phyloP scores from a whole-genome alignment of 2,329 filamentous ascomycete genomes.

The Trichophyton mentagrophytes region DNA sequence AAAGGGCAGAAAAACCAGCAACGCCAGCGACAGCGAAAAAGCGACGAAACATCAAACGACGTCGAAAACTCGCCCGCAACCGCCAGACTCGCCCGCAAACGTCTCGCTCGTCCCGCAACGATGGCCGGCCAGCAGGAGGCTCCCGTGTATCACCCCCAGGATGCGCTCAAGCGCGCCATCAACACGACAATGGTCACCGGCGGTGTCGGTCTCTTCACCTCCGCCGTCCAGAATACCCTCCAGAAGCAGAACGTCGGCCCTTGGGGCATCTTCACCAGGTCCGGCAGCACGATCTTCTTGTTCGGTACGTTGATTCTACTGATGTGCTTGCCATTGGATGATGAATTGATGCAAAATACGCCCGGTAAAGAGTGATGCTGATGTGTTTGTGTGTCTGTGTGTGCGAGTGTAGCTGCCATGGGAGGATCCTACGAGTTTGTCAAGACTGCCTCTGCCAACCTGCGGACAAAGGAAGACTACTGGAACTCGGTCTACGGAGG shows the following conservation, averaged over 20 bases:
- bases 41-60: background rate
- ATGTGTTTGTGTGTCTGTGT: background rate
- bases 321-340: background rate
- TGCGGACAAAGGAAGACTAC: conserved; percentile 70
- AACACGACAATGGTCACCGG: conserved; percentile 54
- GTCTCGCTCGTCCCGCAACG: conserved; percentile 9
- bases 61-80: background rate
- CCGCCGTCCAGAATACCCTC: conserved; percentile 76
- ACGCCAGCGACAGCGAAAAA: background rate
- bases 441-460: conserved; percentile 63
- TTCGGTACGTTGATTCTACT: conserved; percentile 42
- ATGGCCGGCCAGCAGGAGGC: conserved; percentile 40
- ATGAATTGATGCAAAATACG: background rate
- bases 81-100: background rate
- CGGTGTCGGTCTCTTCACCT: conserved; percentile 55
- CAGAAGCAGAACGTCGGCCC: conserved; percentile 69
- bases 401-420: conserved; percentile 45
- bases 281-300: conserved; percentile 58
- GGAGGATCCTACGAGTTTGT: conserved; percentile 69
- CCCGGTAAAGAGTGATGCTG: background rate
- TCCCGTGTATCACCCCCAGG: conserved; percentile 54
- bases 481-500: conserved; percentile 64
- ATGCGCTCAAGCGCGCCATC: conserved; percentile 57
- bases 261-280: conserved; percentile 66
- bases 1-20: too few relatives aligned